phyloP scores from a whole-genome alignment of 1,284 basidiomycete species.

The Tausonia pullulans region DNA sequence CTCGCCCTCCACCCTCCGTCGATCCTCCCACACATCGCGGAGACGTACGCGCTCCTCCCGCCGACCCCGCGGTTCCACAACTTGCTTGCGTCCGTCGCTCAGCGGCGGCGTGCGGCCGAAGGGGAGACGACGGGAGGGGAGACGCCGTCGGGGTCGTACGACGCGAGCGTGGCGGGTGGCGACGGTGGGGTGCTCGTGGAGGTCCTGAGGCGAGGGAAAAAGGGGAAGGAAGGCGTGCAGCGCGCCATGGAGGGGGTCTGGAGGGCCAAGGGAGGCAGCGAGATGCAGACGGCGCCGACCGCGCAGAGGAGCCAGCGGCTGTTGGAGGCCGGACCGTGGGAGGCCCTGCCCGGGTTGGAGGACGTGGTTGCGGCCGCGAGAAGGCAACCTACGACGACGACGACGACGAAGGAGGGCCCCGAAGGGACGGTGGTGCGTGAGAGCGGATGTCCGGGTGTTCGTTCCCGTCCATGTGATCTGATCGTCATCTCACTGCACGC shows the following conservation, averaged over 20 bases:
- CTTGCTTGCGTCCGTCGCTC: slow-evolving; percentile 19
- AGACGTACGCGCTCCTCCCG: slow-evolving; percentile 54
- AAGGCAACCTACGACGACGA: too few relatives aligned
- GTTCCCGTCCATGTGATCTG: too few relatives aligned
- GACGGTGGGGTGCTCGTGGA: slow-evolving; percentile 7
- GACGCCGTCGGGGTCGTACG: too few relatives aligned
- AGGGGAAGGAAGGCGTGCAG: slow-evolving; percentile 4
- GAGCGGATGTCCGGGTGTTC: too few relatives aligned
- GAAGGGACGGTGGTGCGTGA: too few relatives aligned
- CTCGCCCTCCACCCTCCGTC: slow-evolving; percentile 53
- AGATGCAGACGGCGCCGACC: not conserved
- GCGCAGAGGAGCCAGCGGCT: not conserved
- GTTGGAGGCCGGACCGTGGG: slow-evolving; percentile 6
- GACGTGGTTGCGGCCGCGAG: too few relatives aligned
- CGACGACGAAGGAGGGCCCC: too few relatives aligned
- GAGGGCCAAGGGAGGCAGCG: not conserved
- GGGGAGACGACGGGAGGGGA: not conserved
- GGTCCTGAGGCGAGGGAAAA: not conserved
- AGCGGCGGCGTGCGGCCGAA: not conserved
- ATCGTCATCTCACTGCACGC: not conserved
- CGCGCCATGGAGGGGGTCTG: not conserved
- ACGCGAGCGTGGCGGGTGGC: not conserved
- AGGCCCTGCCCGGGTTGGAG: not conserved
- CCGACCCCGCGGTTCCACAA: slow-evolving; percentile 35
- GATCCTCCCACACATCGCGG: slow-evolving; percentile 51